Conservation (phyloP, 805 yeast genomes). For the Tetrapisispora nanseiensis region DNA sequence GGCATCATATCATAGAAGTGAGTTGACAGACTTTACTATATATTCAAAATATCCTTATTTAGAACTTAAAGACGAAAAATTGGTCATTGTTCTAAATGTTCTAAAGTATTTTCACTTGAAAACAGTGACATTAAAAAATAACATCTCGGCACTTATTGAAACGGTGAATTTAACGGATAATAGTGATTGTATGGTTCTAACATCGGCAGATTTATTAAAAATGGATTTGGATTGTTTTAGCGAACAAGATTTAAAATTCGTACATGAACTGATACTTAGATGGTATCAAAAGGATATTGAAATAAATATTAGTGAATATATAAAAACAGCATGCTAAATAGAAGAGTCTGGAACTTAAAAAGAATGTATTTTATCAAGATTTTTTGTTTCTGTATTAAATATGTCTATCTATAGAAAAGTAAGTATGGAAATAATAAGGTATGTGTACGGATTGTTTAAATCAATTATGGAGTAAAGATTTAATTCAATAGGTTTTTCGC, state of each 20-base stretch:
- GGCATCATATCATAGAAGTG: conserved; percentile 18
- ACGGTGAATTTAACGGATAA: conserved; percentile 8
- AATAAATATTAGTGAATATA: conserved; percentile 2
- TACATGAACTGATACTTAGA: conserved; percentile 12
- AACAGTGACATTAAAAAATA: conserved; percentile 10
- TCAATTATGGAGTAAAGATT: no score
- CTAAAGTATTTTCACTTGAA: conserved; percentile 15
- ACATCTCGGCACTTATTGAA: conserved; percentile 11
- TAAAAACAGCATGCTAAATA: conserved; percentile 2
- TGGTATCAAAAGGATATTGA: conserved; percentile 17
- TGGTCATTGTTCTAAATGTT: conserved; percentile 3
- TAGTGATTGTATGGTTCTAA: conserved; percentile 9
- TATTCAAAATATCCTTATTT: neutral
- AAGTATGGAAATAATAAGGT: no score
- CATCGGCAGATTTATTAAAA: conserved; percentile 14
- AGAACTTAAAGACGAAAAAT: conserved; percentile 1
- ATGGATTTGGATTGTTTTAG: conserved; percentile 28
- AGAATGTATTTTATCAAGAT: no score
- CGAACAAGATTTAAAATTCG: conserved; percentile 20
- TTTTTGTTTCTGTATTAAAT: no score
- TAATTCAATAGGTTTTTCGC: no score
- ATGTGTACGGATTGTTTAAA: no score
- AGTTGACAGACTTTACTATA: neutral
- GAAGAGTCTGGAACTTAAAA: no score
- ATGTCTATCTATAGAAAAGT: no score